A percentile compares a stretch with the other conserved stretches of the same genome.
These are phyloP conservation scores for Colletotrichum acutatum DNA, from an alignment of 2,329 filamentous ascomycete genomes.

Conservation along the genomic window DNA sequence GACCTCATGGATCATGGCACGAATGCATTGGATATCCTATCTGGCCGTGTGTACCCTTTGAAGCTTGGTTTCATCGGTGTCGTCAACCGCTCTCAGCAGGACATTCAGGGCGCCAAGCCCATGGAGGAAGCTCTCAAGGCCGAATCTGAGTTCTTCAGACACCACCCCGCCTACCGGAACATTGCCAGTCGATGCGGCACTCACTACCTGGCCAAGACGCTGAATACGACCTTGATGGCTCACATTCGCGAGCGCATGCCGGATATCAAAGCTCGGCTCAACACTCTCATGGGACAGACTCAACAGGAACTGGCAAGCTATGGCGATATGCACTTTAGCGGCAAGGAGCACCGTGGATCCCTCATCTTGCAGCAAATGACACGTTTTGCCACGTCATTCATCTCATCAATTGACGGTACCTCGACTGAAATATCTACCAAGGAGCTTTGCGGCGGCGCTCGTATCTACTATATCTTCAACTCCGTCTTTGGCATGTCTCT, in stretches of 20 bases:
- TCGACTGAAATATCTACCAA: conserved; percentile 99
- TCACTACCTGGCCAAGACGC: conserved; percentile 90
- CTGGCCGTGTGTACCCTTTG: conserved; percentile 93
- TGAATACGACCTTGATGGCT: conserved; percentile 94
- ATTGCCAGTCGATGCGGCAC: conserved; percentile 95
- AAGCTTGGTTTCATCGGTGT: conserved; percentile 98
- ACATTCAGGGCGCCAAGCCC: conserved; percentile 96
- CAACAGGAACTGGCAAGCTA: conserved; percentile 98
- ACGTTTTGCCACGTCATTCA: conserved; percentile 96
- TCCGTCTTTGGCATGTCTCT: conserved; percentile 97
- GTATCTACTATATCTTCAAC: conserved; percentile 99
- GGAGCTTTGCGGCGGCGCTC: conserved; percentile 91
- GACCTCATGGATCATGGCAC: conserved; percentile 99
- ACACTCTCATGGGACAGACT: conserved; percentile 99
- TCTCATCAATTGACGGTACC: conserved; percentile 97
- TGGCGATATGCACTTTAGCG: conserved; percentile 96
- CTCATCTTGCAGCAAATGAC: conserved; percentile 98
- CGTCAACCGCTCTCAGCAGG: conserved; percentile 97
- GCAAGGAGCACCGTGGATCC: conserved; percentile 95
- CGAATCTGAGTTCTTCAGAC: conserved; percentile 94
- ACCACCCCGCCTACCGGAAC: conserved; percentile 96
- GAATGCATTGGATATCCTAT: conserved; percentile 97
- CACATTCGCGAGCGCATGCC: conserved; percentile 96
- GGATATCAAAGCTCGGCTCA: conserved; percentile 97
- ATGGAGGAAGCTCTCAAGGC: conserved; percentile 90